phyloP scores from a whole-genome alignment of 805 yeast species.

The Suhomyces tanzawaensis region DNA sequence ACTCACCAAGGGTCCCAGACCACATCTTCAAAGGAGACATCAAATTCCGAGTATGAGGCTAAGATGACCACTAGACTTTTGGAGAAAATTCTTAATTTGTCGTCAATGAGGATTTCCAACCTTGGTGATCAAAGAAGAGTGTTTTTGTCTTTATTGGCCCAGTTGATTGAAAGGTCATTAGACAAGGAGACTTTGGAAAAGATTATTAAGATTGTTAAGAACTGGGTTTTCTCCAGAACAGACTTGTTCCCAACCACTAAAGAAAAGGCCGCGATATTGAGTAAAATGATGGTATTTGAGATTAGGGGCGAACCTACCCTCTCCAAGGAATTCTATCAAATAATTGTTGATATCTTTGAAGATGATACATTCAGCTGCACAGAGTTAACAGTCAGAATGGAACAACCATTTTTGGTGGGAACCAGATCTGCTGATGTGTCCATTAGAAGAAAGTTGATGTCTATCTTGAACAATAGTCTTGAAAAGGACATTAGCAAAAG shows the following conservation, averaged over 20 bases:
- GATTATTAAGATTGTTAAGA: slow-evolving; percentile 73
- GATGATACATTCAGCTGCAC: slow-evolving; percentile 74
- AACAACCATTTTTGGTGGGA: slow-evolving; percentile 93
- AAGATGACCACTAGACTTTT: slow-evolving; percentile 74
- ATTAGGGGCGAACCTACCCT: slow-evolving; percentile 77
- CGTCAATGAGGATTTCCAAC: slow-evolving; percentile 77
- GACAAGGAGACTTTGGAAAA: slow-evolving; percentile 73
- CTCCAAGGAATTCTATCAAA: slow-evolving; percentile 77
- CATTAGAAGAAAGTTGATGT: slow-evolving; percentile 75
- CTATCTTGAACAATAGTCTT: slow-evolving; percentile 71
- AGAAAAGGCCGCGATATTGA: slow-evolving; percentile 90
- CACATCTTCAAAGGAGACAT: slow-evolving; percentile 23
- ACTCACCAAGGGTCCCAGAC: slow-evolving; percentile 45
- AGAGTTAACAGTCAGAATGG: slow-evolving; percentile 91
- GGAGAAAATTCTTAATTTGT: slow-evolving; percentile 71
- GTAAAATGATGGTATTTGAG: slow-evolving; percentile 93
- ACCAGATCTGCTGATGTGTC: slow-evolving; percentile 76
- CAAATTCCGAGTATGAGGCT: slow-evolving; percentile 63
- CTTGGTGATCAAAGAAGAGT: slow-evolving; percentile 92
- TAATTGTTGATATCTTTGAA: slow-evolving; percentile 83
- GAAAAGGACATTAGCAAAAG: slow-evolving; percentile 78
- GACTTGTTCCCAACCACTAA: slow-evolving; percentile 92
- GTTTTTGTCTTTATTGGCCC: slow-evolving; percentile 81
- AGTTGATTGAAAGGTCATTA: slow-evolving; percentile 81
- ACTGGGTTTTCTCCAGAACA: slow-evolving; percentile 83